These are phyloP conservation scores for Candida morakotiae DNA, from an alignment of 805 yeast species.

Conservation along the genomic window DNA sequence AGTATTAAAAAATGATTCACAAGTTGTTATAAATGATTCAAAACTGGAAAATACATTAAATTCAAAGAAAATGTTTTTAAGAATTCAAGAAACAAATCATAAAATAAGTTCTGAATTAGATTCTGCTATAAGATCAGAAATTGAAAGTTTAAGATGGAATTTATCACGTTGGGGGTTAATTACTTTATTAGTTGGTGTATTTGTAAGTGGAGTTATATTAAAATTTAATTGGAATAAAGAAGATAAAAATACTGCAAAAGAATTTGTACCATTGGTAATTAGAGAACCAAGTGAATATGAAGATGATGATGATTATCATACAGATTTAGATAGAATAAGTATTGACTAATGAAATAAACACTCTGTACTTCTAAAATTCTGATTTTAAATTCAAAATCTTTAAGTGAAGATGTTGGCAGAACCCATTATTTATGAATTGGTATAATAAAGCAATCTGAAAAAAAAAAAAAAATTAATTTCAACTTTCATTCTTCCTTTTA, in stretches of 20 bases:
- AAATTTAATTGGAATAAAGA: conserved; percentile 16
- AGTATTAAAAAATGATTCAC: conserved; percentile 64
- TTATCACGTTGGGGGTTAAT: conserved; percentile 83
- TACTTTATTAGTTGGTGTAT: conserved; percentile 65
- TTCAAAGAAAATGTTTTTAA: conserved; percentile 62
- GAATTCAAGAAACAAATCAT: conserved; percentile 78
- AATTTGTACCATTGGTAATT: conserved; percentile 40
- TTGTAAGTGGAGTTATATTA: conserved; percentile 48
- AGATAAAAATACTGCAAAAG: conserved; percentile 13
- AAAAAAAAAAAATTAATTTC: conserved; percentile 1
- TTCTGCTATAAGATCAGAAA: conserved; percentile 78
- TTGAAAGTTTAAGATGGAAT: conserved; percentile 90
- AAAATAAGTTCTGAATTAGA: conserved; percentile 78
- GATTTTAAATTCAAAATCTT: too few species aligned
- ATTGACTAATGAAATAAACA: not conserved
- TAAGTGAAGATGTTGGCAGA: too few species aligned
- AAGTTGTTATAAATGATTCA: conserved; percentile 82
- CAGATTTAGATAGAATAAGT: conserved; percentile 43
- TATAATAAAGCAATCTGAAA: too few species aligned
- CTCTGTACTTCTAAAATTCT: not conserved
- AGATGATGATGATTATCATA: conserved; percentile 48
- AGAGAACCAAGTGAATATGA: conserved; percentile 49
- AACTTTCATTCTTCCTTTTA: not conserved
- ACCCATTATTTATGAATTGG: too few species aligned
- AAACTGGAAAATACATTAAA: conserved; percentile 77